Base-by-base conservation (phyloP, 2,329 filamentous ascomycete genomes). In the Orbilia blumenaviensis region DNA sequence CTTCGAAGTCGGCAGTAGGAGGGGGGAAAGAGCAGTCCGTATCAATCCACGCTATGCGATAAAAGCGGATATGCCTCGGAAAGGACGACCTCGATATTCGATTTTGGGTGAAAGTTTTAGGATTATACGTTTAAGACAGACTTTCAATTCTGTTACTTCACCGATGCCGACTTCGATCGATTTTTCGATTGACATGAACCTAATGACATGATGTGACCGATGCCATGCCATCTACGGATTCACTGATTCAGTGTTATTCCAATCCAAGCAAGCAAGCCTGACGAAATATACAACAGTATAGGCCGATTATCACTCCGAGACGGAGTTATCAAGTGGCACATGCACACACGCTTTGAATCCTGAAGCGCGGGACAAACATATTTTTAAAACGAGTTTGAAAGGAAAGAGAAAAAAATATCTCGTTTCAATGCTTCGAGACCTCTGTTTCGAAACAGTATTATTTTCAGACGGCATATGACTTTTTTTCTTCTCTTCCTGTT, bases 101-200 rank as follows among this genome's bases (percentile, higher is more conserved):
- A n/a, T 41, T 42, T 29, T 25, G 29, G 52, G 32, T 4, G n/a
- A n/a, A n/a, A 25, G 23, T 56, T 63, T 71, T 71, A 71, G 66
- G 66, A 71, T 71, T 71, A 71, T 71, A 71, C 66, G 14, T 71
- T 54, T 32, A 63, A 71, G 66, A 71, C 66, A 69, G 54, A 32
- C 44, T 56, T 56, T 56, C 18, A 25, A 25, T 29, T 27, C 29
- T 3, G 29, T 36, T 4, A 36, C n/a, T 34, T 38, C 29, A 38
- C 32, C 18, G 52, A 38, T n/a, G 29, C 48, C 48, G 48, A 54
- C 29, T 21, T 54, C 48, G 48, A 54, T 54, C 48, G 48, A 54
- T 54, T 54, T 9, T 25, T 38, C n/a, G 52, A 56, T 10, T 34
- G 29, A 34, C 29, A 34, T 34, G n/a, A n/a, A n/a, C n/a, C n/a